Evolutionary conservation across 192 early-diverging fungal species (phyloP).

Genomic region (Mortierella claussenii): DNA sequence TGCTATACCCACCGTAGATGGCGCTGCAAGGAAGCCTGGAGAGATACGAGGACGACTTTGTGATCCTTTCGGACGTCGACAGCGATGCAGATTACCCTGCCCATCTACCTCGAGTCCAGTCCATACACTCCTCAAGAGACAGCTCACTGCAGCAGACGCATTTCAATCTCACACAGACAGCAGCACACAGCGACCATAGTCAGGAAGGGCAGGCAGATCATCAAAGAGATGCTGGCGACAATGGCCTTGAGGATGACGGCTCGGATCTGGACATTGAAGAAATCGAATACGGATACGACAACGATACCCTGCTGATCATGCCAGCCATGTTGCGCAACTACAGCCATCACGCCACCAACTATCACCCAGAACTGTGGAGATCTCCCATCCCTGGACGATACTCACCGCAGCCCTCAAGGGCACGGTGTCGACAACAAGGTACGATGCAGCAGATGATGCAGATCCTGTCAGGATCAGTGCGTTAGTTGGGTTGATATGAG

Average conservation of each 20-base stretch:
- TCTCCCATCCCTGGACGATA: slow-evolving; percentile 23
- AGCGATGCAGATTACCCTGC: background rate
- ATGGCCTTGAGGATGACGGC: background rate
- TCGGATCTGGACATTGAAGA: slow-evolving; percentile 32
- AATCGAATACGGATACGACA: slow-evolving; percentile 46
- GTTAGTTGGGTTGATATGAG: no score
- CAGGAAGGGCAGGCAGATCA: background rate
- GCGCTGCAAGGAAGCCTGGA: no score
- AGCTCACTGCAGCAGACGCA: background rate
- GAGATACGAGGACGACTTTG: no score
- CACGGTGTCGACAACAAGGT: slow-evolving; percentile 45
- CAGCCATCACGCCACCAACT: slow-evolving; percentile 50
- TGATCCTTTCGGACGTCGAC: no score
- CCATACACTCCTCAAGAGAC: background rate
- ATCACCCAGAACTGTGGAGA: slow-evolving; percentile 43
- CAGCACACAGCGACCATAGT: background rate
- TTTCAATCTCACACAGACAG: background rate
- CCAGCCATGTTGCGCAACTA: slow-evolving; percentile 47
- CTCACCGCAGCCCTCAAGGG: slow-evolving; percentile 6
- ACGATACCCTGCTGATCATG: slow-evolving; percentile 42
- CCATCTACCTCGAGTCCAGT: background rate
- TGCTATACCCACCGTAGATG: no score
- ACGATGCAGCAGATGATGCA: no score
- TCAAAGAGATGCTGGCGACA: no score
- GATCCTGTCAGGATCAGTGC: no score